A percentile compares a stretch with the other conserved stretches of the same genome.
Evolutionary conservation across 495 filamentous ascomycete genomes (phyloP).

Genomic region (Rhypophila decipiens): DNA sequence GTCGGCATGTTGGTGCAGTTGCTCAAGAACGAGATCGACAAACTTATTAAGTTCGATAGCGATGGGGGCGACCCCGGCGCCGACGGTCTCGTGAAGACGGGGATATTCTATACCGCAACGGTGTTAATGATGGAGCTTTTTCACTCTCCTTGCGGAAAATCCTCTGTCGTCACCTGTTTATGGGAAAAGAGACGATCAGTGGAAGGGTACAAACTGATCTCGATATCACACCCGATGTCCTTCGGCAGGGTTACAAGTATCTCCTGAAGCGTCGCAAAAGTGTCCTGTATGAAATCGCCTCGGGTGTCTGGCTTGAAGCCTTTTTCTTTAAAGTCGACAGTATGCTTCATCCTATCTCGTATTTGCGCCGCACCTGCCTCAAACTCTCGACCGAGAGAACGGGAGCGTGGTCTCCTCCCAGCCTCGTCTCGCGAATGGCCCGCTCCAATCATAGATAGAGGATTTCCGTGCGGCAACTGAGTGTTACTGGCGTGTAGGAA

Average conservation of each 20-base stretch:
- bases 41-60: conserved; percentile 38
- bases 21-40: conserved; percentile 30
- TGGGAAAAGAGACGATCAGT: too few relatives aligned
- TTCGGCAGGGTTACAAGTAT: conserved; percentile 27
- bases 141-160: too few relatives aligned
- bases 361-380: conserved; percentile 9
- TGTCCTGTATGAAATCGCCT: conserved; percentile 30
- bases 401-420: conserved; percentile 18
- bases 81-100: conserved; percentile 25
- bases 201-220: conserved; percentile 27
- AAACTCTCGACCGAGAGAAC: conserved; percentile 52
- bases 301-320: conserved; percentile 33
- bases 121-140: conserved; percentile 22
- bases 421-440: conserved; percentile 1
- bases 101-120: conserved; percentile 15
- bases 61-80: conserved; percentile 25
- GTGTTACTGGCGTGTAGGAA: conserved; percentile 12
- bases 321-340: conserved; percentile 26
- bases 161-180: too few relatives aligned
- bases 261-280: conserved; percentile 30
- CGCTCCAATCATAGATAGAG: neutral
- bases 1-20: conserved; percentile 14
- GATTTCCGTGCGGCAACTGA: conserved; percentile 1
- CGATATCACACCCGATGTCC: conserved; percentile 30
- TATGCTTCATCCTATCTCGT: conserved; percentile 28